phyloP scores from a whole-genome alignment of 2,329 filamentous ascomycete genomes.

The Ophioceras dolichostomum region DNA sequence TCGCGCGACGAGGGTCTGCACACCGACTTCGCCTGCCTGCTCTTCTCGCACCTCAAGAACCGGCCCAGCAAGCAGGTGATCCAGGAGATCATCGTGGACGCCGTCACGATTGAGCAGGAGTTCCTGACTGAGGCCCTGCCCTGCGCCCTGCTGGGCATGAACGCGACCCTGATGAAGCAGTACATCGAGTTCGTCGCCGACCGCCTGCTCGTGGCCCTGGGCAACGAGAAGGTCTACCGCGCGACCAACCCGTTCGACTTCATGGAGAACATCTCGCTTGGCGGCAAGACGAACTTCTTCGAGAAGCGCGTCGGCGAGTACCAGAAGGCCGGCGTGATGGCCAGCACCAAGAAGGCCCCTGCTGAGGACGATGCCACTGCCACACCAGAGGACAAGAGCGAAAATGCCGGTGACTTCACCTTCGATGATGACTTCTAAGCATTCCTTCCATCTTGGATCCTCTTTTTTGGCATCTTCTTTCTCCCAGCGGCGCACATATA shows the following conservation, averaged over 20 bases:
- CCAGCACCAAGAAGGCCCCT: constrained; percentile 63
- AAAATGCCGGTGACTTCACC: constrained; percentile 66
- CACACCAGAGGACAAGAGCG: constrained; percentile 34
- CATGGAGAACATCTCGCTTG: constrained; percentile 99
- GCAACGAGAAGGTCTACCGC: constrained; percentile 91
- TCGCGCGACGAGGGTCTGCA: constrained; percentile 98
- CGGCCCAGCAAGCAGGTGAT: constrained; percentile 75
- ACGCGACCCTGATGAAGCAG: constrained; percentile 93
- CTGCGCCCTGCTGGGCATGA: constrained; percentile 92
- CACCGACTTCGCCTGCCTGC: constrained; percentile 95
- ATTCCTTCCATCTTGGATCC: neutral
- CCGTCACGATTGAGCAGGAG: constrained; percentile 90
- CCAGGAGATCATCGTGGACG: constrained; percentile 82
- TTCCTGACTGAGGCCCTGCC: constrained; percentile 95
- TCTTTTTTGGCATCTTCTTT: neutral
- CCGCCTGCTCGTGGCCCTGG: constrained; percentile 81
- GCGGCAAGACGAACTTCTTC: constrained; percentile 99
- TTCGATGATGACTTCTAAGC: constrained; percentile 96
- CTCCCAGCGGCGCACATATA: neutral
- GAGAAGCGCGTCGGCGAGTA: constrained; percentile 99
- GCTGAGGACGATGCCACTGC: constrained; percentile 27
- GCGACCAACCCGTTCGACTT: constrained; percentile 96
- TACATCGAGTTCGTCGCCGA: constrained; percentile 99
- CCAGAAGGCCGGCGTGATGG: constrained; percentile 99
- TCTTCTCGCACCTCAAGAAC: constrained; percentile 95